Percentiles rank a stretch among this genome's conserved stretches.
Conservation (phyloP, 257 asterid genomes). For the Plantago ovata region DNA sequence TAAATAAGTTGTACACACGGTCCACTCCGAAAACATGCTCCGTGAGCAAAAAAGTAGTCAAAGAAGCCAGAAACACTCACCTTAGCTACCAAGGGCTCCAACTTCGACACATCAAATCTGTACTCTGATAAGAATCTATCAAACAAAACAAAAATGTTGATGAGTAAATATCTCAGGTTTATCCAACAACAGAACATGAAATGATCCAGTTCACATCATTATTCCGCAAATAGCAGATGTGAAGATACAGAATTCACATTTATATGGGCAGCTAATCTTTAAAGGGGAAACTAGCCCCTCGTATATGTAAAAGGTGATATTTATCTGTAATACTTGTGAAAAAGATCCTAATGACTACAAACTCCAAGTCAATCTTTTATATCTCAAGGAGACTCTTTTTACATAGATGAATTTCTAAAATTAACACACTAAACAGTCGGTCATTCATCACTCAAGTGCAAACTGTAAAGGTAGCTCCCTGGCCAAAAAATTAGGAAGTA, state of each 20-base stretch:
- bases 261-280: not conserved
- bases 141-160: constrained; percentile 8
- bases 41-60: constrained; percentile 14
- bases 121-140: constrained; percentile 72
- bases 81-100: constrained; percentile 95
- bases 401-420: too few species aligned
- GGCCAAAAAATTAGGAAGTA: too few species aligned
- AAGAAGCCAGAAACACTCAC: constrained; percentile 32
- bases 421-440: too few species aligned
- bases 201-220: not conserved
- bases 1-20: not conserved
- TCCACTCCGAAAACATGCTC: constrained; percentile 5
- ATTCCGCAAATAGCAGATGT: not conserved
- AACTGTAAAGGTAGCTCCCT: too few species aligned
- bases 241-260: constrained; percentile 2
- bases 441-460: too few species aligned
- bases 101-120: constrained; percentile 78
- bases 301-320: not conserved
- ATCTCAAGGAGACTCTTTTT: too few species aligned
- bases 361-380: too few species aligned
- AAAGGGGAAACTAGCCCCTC: not conserved
- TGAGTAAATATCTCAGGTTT: not conserved
- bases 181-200: not conserved
- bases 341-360: too few species aligned
- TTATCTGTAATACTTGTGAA: too few species aligned